These are phyloP conservation scores for Penicillium fimorum DNA, from an alignment of 495 filamentous ascomycete genomes.

Conservation along the genomic window DNA sequence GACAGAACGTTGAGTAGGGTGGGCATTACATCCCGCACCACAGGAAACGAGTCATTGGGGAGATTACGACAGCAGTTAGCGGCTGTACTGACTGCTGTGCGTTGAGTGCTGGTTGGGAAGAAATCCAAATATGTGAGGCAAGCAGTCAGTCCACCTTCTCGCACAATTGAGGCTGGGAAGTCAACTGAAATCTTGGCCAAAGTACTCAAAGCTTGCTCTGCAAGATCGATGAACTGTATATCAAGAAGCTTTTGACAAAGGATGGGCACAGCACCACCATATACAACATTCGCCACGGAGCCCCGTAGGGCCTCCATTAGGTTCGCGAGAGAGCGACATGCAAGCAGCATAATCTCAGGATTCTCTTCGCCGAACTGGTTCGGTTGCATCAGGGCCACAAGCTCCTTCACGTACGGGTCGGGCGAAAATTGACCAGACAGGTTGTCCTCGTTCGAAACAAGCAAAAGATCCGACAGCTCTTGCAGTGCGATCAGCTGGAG, in stretches of 20 bases:
- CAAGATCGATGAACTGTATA: slow-evolving; percentile 94
- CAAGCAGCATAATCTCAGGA: slow-evolving; percentile 95
- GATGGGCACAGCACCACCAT: slow-evolving; percentile 90
- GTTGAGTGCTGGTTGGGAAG: slow-evolving; percentile 94
- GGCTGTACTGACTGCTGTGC: slow-evolving; percentile 93
- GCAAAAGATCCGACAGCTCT: slow-evolving; percentile 87
- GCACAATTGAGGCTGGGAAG: slow-evolving; percentile 92
- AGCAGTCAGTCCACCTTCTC: slow-evolving; percentile 90
- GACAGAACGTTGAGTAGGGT: slow-evolving; percentile 84
- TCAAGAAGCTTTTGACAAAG: slow-evolving; percentile 92
- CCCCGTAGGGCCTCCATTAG: slow-evolving; percentile 95
- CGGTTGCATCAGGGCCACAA: slow-evolving; percentile 89
- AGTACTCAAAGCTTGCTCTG: slow-evolving; percentile 94
- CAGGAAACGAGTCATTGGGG: slow-evolving; percentile 85
- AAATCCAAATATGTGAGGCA: slow-evolving; percentile 95
- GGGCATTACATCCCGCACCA: slow-evolving; percentile 91
- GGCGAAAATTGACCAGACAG: slow-evolving; percentile 93
- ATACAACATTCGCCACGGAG: slow-evolving; percentile 92
- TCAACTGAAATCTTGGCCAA: slow-evolving; percentile 97
- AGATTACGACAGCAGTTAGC: slow-evolving; percentile 98
- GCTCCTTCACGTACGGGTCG: slow-evolving; percentile 92
- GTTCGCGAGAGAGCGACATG: slow-evolving; percentile 94
- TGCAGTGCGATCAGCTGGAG: slow-evolving; percentile 89
- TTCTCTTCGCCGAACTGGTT: slow-evolving; percentile 85
- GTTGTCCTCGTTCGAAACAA: slow-evolving; percentile 96